Evolutionary conservation across 2,329 filamentous ascomycete species (phyloP).

Genomic region (Neonectria hederae): DNA sequence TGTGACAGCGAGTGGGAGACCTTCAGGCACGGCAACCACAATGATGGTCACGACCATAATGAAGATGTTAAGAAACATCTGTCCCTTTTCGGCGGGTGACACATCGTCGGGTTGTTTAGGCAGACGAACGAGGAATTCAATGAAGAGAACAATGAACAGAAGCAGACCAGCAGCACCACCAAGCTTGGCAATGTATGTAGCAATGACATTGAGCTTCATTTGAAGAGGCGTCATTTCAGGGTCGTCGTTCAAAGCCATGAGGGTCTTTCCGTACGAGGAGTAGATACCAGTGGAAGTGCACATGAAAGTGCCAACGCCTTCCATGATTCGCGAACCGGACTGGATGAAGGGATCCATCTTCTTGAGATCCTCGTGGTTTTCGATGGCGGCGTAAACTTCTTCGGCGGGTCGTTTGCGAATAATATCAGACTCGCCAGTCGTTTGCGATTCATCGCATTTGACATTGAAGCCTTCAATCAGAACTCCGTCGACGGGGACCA

Average conservation of each 20-base stretch:
- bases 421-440: slow-evolving; percentile 81
- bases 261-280: slow-evolving; percentile 78
- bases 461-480: slow-evolving; percentile 78
- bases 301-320: slow-evolving; percentile 79
- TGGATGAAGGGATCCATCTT: slow-evolving; percentile 88
- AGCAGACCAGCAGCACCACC: slow-evolving; percentile 80
- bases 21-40: slow-evolving; percentile 82
- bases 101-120: slow-evolving; percentile 56
- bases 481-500: slow-evolving; percentile 78
- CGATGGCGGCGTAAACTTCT: slow-evolving; percentile 75
- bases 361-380: slow-evolving; percentile 70
- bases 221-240: slow-evolving; percentile 81
- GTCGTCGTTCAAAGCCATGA: slow-evolving; percentile 78
- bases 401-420: slow-evolving; percentile 74
- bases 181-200: slow-evolving; percentile 80
- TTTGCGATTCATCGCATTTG: slow-evolving; percentile 81
- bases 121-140: slow-evolving; percentile 81
- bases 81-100: slow-evolving; percentile 77
- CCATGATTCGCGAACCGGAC: slow-evolving; percentile 81
- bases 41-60: slow-evolving; percentile 84
- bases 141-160: slow-evolving; percentile 85
- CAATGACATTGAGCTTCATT: slow-evolving; percentile 78
- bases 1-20: slow-evolving; percentile 80
- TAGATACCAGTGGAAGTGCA: slow-evolving; percentile 78
- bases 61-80: slow-evolving; percentile 78